phyloP scores from a whole-genome alignment of 83 land plant species.

The Diphasiastrum complanatum region DNA sequence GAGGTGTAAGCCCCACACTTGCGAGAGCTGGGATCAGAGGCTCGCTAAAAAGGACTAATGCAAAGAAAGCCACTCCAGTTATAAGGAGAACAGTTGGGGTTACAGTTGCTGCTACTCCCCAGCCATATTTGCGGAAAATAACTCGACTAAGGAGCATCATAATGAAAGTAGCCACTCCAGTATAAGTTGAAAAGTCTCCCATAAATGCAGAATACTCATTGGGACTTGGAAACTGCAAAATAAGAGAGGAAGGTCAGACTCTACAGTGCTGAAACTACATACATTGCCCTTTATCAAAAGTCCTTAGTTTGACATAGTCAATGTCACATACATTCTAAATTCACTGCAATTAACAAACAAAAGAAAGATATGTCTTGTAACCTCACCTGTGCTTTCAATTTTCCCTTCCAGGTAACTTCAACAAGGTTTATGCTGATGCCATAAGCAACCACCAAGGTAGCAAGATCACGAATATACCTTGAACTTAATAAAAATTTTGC shows the following conservation, averaged over 20 bases:
- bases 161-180: conserved; percentile 94
- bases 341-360: background rate
- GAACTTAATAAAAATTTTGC: conserved; percentile 76
- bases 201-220: conserved; percentile 96
- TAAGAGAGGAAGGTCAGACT: background rate
- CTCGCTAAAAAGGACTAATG: conserved; percentile 70
- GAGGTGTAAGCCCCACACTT: conserved; percentile 80
- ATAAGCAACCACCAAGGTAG: conserved; percentile 97
- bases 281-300: background rate
- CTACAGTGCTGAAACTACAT: background rate
- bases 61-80: conserved; percentile 98
- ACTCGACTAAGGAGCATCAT: conserved; percentile 92
- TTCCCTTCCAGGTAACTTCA: conserved; percentile 97
- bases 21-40: conserved; percentile 70
- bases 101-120: conserved; percentile 97
- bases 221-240: conserved; percentile 91
- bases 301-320: background rate
- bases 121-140: conserved; percentile 83
- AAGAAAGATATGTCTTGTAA: background rate
- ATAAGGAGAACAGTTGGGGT: conserved; percentile 90
- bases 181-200: conserved; percentile 97
- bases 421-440: conserved; percentile 97
- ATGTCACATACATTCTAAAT: no score
- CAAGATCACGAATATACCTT: conserved; percentile 88
- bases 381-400: conserved; percentile 89